These are phyloP conservation scores for Auricularia cornea DNA, from an alignment of 768 basidiomycete species.

Conservation along the genomic window DNA sequence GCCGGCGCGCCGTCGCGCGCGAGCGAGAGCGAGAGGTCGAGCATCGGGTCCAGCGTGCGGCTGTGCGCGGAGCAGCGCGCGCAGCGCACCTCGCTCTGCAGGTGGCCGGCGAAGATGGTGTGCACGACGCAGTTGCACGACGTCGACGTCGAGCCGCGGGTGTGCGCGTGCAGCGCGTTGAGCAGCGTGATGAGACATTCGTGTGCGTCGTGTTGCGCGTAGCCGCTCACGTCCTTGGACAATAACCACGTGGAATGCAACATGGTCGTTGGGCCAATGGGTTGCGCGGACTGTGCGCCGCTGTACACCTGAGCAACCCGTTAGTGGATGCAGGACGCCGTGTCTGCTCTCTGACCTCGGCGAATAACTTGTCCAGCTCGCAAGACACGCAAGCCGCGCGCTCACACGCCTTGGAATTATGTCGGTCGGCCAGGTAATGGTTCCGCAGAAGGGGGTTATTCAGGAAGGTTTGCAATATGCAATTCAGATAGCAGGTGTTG, in stretches of 20 bases:
- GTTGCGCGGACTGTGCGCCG: slow-evolving; percentile 34
- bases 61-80: slow-evolving; percentile 74
- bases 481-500: slow-evolving; percentile 91
- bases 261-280: slow-evolving; percentile 77
- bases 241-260: slow-evolving; percentile 77
- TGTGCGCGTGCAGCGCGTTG: slow-evolving; percentile 79
- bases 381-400: slow-evolving; percentile 69
- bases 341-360: slow-evolving; percentile 43
- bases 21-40: slow-evolving; percentile 85
- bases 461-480: slow-evolving; percentile 78
- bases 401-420: slow-evolving; percentile 67
- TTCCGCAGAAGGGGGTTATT: slow-evolving; percentile 86
- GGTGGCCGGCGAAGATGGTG: slow-evolving; percentile 75
- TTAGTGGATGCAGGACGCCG: not conserved
- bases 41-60: slow-evolving; percentile 77
- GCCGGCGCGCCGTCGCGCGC: slow-evolving; percentile 37
- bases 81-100: slow-evolving; percentile 87
- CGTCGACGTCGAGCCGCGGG: slow-evolving; percentile 63
- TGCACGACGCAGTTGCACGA: slow-evolving; percentile 90
- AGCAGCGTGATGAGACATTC: slow-evolving; percentile 77
- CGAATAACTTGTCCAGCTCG: slow-evolving; percentile 84
- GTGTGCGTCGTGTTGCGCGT: slow-evolving; percentile 93
- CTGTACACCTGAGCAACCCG: slow-evolving; percentile 29
- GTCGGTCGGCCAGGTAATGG: slow-evolving; percentile 85
- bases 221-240: slow-evolving; percentile 76